Evolutionary conservation across 306 rosid species (phyloP), one percentile per base, ranked within the genome.

Genomic region (Castanea sativa): DNA sequence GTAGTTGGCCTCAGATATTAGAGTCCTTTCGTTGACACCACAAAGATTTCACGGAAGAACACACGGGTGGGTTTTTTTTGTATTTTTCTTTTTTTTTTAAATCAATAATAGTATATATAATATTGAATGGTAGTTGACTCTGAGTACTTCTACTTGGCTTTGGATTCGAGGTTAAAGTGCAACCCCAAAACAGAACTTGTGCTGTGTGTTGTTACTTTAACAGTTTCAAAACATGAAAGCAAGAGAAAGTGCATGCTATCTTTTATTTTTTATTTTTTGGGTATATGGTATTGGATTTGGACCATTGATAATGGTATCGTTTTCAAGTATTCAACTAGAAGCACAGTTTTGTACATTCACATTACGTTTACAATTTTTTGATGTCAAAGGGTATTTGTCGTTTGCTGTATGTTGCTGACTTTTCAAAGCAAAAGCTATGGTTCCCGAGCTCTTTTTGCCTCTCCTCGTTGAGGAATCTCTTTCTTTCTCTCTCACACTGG

Each of bases 401-500:
- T 68, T 75, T 73, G 30, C 55, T 74, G 56, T 69, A 76, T 45
- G 49, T 43, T 57, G 83, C 89, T 84, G 87, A 89, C 89, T 86
- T 85, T 59, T 63, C 64, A 83, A 74, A 77, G 80, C 60, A 71
- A 78, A 84, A 78, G 82, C 79, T 73, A 70, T 58, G 59, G 69
- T 77, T 74, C 45, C 63, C 59, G 60, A 55, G 80, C 56, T 79
- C 79, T 49, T 78, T 86, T 90, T 69, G 65, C 82, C 70, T 85
- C 70, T 85, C 97, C 97, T 94, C 89, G 99, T 91, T 82, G 23
- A 76, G 91, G 97, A 91, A 91, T 94, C 97, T 91, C 77, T 82
- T 84, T 82, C 78, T 78, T 77, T 83, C 78, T 60, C 76, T 55
- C 33, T 49, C 53, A 10, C 53, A 10, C 53, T 49, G 15, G 14